Evolutionary conservation across 257 asterid species (phyloP).

Genomic region (Salvia hispanica): DNA sequence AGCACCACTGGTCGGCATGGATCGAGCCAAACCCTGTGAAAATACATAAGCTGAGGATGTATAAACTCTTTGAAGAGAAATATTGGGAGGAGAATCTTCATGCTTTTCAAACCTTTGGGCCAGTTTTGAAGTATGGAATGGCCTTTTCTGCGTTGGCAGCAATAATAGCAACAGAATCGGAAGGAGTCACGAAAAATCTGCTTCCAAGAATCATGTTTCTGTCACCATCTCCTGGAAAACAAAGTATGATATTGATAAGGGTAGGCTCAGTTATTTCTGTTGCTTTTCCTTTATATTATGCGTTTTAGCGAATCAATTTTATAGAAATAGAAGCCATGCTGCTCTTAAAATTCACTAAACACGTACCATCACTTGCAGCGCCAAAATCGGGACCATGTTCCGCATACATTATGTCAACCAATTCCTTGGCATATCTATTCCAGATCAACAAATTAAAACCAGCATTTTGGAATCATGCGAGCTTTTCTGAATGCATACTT

Average conservation of each 20-base stretch:
- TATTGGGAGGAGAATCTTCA: constrained; percentile 1
- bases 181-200: constrained; percentile 90
- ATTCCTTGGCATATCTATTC: constrained; percentile 86
- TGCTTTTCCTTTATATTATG: too few relatives aligned
- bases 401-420: constrained; percentile 78
- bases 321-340: neutral
- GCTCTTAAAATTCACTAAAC: neutral
- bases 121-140: constrained; percentile 80
- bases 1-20: constrained; percentile 99
- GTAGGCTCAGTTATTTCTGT: too few relatives aligned
- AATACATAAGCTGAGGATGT: constrained; percentile 11
- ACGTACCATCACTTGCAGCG: constrained; percentile 97
- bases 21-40: constrained; percentile 92
- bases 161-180: constrained; percentile 95
- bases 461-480: constrained; percentile 20
- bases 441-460: constrained; percentile 32
- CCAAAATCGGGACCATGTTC: constrained; percentile 93
- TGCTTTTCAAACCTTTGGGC: constrained; percentile 66
- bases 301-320: neutral
- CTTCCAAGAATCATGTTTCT: constrained; percentile 97
- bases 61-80: constrained; percentile 7
- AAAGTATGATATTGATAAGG: too few relatives aligned
- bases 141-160: constrained; percentile 93
- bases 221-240: constrained; percentile 87
- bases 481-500: constrained; percentile 26